Conservation (phyloP, 73 alveolate species). For the Blepharisma japonicum region DNA sequence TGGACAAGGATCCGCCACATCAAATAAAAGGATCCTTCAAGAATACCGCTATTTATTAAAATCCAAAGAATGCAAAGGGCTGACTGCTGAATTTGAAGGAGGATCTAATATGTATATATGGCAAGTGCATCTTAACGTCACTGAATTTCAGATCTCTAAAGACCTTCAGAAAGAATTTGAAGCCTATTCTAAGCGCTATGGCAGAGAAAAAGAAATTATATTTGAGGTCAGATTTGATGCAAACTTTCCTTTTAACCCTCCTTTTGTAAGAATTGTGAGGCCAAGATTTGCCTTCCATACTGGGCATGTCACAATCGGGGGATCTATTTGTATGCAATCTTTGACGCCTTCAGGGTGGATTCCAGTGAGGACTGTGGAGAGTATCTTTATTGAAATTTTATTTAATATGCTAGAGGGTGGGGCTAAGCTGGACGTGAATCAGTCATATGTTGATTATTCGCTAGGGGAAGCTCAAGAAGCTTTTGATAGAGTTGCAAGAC, state of each 20-base stretch:
- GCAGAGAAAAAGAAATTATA: slow-evolving; percentile 36
- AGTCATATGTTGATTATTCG: slow-evolving; percentile 36
- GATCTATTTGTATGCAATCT: slow-evolving; percentile 67
- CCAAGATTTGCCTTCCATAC: slow-evolving; percentile 73
- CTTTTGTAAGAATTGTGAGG: slow-evolving; percentile 65
- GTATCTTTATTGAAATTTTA: slow-evolving; percentile 54
- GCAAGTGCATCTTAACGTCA: background rate
- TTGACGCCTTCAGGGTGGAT: slow-evolving; percentile 75
- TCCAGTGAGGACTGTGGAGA: slow-evolving; percentile 57
- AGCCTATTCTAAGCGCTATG: background rate
- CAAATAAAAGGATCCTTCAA: slow-evolving; percentile 18
- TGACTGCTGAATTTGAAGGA: slow-evolving; percentile 16
- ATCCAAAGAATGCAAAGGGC: slow-evolving; percentile 22
- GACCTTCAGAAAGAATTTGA: slow-evolving; percentile 9
- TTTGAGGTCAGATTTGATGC: slow-evolving; percentile 43
- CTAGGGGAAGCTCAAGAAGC: slow-evolving; percentile 61
- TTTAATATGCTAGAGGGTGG: slow-evolving; percentile 46
- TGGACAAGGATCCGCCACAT: background rate
- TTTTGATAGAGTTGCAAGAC: slow-evolving; percentile 64
- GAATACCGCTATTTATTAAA: background rate
- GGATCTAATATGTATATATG: slow-evolving; percentile 9
- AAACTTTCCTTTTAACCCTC: slow-evolving; percentile 58
- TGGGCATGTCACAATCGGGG: slow-evolving; percentile 80
- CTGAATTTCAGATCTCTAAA: background rate
- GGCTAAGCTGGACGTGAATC: slow-evolving; percentile 47